phyloP scores from a whole-genome alignment of 306 rosid species.

The Bauhinia variegata region DNA sequence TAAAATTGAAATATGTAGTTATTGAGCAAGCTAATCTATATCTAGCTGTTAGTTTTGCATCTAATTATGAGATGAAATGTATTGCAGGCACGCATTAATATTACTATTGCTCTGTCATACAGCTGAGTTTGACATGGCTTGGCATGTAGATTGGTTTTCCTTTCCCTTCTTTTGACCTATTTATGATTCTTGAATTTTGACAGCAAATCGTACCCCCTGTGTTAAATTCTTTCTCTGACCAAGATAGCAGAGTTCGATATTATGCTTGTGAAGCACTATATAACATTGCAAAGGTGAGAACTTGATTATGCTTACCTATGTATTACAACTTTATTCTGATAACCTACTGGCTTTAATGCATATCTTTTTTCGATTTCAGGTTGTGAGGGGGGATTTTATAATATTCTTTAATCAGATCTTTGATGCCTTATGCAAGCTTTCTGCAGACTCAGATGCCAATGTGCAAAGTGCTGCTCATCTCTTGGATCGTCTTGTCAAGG shows the following conservation, averaged over 20 bases:
- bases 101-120: slow-evolving; percentile 19
- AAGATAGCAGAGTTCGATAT: slow-evolving; percentile 98
- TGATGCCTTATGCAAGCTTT: slow-evolving; percentile 98
- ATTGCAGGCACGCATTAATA: slow-evolving; percentile 15
- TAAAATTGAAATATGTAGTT: slow-evolving; percentile 8
- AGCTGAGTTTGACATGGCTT: slow-evolving; percentile 21
- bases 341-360: slow-evolving; percentile 41
- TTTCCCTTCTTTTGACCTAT: slow-evolving; percentile 10
- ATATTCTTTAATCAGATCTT: slow-evolving; percentile 94
- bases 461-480: slow-evolving; percentile 99
- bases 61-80: slow-evolving; percentile 4
- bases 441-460: slow-evolving; percentile 91
- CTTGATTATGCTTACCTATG: slow-evolving; percentile 32
- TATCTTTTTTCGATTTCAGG: slow-evolving; percentile 57
- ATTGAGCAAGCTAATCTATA: not conserved
- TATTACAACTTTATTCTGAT: slow-evolving; percentile 14
- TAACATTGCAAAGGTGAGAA: slow-evolving; percentile 93
- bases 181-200: slow-evolving; percentile 35
- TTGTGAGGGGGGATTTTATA: slow-evolving; percentile 98
- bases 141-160: slow-evolving; percentile 17
- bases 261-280: slow-evolving; percentile 98
- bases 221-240: slow-evolving; percentile 83
- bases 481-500: slow-evolving; percentile 98
- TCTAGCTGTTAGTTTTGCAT: not conserved
- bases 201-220: slow-evolving; percentile 99